These are phyloP conservation scores for Cercophora scortea DNA, from an alignment of 495 filamentous ascomycete species.

Conservation along the genomic window DNA sequence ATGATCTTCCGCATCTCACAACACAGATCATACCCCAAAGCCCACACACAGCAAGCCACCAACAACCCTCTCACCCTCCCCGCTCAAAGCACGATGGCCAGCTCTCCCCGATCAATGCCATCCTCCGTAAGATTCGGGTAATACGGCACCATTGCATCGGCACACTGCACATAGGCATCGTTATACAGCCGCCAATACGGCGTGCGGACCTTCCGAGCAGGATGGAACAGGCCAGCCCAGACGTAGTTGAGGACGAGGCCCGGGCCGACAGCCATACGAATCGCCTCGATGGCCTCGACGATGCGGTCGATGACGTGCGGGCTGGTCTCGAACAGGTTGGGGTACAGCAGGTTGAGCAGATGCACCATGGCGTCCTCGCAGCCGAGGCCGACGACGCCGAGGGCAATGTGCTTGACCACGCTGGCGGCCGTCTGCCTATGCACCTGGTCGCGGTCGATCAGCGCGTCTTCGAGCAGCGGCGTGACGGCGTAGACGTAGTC, in stretches of 20 bases:
- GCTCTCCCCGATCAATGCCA: conserved; percentile 62
- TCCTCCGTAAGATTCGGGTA: conserved; percentile 81
- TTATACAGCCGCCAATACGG: conserved; percentile 97
- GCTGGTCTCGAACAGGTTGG: conserved; percentile 96
- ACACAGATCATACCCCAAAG: too few relatives aligned
- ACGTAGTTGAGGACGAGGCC: conserved; percentile 93
- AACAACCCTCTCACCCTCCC: neutral
- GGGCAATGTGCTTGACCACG: conserved; percentile 94
- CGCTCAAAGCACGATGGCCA: conserved; percentile 70
- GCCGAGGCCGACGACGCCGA: conserved; percentile 93
- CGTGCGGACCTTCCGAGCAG: conserved; percentile 82
- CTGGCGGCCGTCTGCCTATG: conserved; percentile 94
- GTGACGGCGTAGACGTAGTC: conserved; percentile 99
- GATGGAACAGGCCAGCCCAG: conserved; percentile 96
- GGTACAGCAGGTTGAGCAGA: conserved; percentile 89
- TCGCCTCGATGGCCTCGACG: conserved; percentile 93
- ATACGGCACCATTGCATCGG: conserved; percentile 93
- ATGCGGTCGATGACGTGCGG: conserved; percentile 98
- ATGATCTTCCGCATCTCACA: too few relatives aligned
- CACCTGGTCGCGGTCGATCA: conserved; percentile 97
- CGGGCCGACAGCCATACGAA: conserved; percentile 86
- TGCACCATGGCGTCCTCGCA: conserved; percentile 99
- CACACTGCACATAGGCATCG: conserved; percentile 88
- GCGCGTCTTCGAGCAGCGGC: conserved; percentile 92
- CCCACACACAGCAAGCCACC: neutral